phyloP scores from a whole-genome alignment of 1,284 basidiomycete genomes.

The Heterobasidion occidentale region DNA sequence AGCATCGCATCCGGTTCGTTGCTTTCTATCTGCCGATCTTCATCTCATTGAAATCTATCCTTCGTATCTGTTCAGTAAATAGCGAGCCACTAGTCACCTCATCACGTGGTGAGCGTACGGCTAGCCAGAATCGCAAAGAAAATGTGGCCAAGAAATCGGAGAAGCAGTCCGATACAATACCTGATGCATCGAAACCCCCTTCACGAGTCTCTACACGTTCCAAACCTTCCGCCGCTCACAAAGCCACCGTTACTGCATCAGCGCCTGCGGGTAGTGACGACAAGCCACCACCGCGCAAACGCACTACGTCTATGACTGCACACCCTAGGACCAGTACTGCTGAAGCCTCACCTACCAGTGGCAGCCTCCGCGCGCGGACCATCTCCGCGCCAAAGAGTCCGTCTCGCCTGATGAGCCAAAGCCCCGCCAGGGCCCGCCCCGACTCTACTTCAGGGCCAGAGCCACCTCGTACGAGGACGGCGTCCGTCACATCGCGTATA shows the following conservation, averaged over 20 bases:
- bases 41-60: not conserved
- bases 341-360: not conserved
- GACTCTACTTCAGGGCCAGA: not conserved
- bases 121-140: not conserved
- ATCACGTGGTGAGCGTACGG: slow-evolving; percentile 7
- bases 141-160: not conserved
- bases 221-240: slow-evolving; percentile 2
- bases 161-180: not conserved
- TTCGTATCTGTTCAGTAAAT: not conserved
- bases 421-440: slow-evolving; percentile 11
- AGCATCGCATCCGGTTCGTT: not conserved
- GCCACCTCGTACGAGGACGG: slow-evolving; percentile 8
- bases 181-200: not conserved
- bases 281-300: slow-evolving; percentile 4
- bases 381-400: slow-evolving; percentile 9
- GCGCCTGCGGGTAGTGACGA: slow-evolving; percentile 5
- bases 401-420: slow-evolving; percentile 1
- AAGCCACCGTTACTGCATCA: slow-evolving; percentile 9
- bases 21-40: no score
- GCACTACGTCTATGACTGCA: slow-evolving; percentile 14
- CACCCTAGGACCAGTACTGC: slow-evolving; percentile 6
- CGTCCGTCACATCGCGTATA: slow-evolving; percentile 4
- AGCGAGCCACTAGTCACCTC: not conserved
- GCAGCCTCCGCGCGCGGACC: slow-evolving; percentile 3
- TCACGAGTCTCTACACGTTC: slow-evolving; percentile 3